Percentiles rank a stretch among this genome's conserved stretches.
Conservation (phyloP, 2,329 filamentous ascomycete genomes). For the Botrytis tulipae region DNA sequence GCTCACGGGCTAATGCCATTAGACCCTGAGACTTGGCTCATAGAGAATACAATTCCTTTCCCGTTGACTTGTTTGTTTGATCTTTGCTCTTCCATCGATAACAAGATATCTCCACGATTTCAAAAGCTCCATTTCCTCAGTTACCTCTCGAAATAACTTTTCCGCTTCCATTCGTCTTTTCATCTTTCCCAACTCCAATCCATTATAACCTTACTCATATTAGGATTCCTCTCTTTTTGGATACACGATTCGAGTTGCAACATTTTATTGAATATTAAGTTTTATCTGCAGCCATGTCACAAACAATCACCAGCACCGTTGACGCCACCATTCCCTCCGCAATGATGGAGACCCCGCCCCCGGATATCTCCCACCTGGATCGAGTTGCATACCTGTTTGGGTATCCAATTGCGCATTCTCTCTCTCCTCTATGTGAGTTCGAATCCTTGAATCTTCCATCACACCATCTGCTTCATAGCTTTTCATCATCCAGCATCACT, state of each 20-base stretch:
- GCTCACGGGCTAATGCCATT: background rate
- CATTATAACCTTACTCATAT: background rate
- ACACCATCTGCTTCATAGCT: background rate
- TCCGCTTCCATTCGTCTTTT: background rate
- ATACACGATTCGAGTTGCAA: constrained; percentile 5
- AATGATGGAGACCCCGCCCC: constrained; percentile 27
- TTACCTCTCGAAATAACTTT: background rate
- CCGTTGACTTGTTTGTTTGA: background rate
- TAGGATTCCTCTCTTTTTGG: background rate
- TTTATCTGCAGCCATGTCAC: constrained; percentile 19
- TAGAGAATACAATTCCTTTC: background rate
- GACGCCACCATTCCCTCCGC: constrained; percentile 15
- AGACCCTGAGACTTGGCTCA: constrained; percentile 4
- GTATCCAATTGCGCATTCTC: constrained; percentile 53
- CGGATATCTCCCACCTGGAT: constrained; percentile 27
- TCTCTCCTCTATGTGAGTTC: constrained; percentile 41
- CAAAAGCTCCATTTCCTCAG: constrained; percentile 9
- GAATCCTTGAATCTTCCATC: background rate
- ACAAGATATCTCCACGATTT: background rate
- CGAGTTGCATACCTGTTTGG: constrained; percentile 52
- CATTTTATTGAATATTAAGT: background rate
- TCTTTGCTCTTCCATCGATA: background rate
- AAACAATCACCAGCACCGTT: constrained; percentile 14
- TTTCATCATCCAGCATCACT: background rate
- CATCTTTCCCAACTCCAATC: background rate